Conservation (phyloP, 345 rosid species). For the Hibiscus syriacus region DNA sequence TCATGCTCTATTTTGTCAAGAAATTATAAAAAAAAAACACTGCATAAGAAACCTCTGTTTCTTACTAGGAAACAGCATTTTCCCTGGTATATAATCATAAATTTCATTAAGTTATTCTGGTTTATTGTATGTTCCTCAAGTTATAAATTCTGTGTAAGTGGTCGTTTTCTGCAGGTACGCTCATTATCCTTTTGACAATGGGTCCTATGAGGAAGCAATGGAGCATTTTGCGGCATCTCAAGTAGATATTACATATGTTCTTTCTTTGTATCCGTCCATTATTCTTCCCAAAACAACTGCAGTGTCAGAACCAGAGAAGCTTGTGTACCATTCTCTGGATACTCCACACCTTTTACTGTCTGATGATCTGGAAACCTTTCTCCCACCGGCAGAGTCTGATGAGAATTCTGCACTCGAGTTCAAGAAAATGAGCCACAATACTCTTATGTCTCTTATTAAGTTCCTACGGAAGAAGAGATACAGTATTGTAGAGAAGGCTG, state of each 20-base stretch:
- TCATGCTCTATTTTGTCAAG: neutral
- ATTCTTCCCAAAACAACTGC: slow-evolving; percentile 75
- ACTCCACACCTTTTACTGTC: slow-evolving; percentile 56
- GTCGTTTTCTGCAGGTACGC: slow-evolving; percentile 59
- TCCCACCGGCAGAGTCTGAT: slow-evolving; percentile 54
- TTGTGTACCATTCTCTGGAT: slow-evolving; percentile 58
- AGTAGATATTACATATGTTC: slow-evolving; percentile 91
- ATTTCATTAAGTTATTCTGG: neutral
- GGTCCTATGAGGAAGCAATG: slow-evolving; percentile 96
- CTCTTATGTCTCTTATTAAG: slow-evolving; percentile 95
- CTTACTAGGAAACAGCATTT: neutral
- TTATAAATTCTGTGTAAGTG: neutral
- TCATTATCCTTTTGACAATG: slow-evolving; percentile 87
- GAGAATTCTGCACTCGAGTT: slow-evolving; percentile 72
- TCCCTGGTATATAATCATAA: neutral
- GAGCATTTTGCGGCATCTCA: slow-evolving; percentile 93
- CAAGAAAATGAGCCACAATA: slow-evolving; percentile 91
- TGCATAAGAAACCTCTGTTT: neutral
- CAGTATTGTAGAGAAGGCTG: slow-evolving; percentile 75
- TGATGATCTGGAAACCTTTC: slow-evolving; percentile 69
- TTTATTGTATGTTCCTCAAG: neutral
- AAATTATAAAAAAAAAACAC: neutral
- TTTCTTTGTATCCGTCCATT: slow-evolving; percentile 84
- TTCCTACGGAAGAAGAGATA: slow-evolving; percentile 81
- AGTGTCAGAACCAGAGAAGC: slow-evolving; percentile 61